Conservation (phyloP, 305 asterid species). For the Rubia balearica region DNA sequence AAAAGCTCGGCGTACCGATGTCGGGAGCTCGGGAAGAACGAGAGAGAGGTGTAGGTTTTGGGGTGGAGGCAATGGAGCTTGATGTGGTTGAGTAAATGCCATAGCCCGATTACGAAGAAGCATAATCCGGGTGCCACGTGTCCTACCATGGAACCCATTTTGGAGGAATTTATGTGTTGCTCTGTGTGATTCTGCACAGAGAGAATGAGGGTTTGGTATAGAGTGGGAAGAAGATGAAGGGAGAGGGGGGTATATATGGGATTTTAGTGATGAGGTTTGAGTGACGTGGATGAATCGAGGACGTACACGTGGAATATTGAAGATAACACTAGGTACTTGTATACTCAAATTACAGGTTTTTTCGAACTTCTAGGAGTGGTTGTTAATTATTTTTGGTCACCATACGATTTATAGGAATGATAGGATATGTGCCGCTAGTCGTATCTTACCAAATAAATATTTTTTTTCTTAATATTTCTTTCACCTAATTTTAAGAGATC, state of each 20-base stretch:
- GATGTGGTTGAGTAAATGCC: conserved; percentile 69
- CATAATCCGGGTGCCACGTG: conserved; percentile 81
- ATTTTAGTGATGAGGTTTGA: background rate
- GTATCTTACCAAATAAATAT: too few relatives aligned
- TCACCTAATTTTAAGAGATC: too few relatives aligned
- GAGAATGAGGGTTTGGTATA: background rate
- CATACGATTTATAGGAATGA: background rate
- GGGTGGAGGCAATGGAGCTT: conserved; percentile 46
- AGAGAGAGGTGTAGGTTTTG: conserved; percentile 43
- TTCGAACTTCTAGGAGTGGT: background rate
- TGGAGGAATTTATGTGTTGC: background rate
- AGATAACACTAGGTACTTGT: background rate
- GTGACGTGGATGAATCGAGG: background rate
- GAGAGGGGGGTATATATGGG: background rate
- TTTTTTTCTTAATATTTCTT: too few relatives aligned
- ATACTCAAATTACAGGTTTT: background rate
- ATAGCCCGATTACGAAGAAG: conserved; percentile 55
- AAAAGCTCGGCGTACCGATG: conserved; percentile 57
- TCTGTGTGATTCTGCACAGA: background rate
- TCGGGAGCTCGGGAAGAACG: conserved; percentile 66
- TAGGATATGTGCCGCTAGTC: too few relatives aligned
- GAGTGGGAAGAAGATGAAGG: background rate
- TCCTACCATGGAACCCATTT: conserved; percentile 63
- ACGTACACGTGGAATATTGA: background rate
- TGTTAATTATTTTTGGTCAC: background rate